These are phyloP conservation scores for Zychaea mexicana DNA, from an alignment of 371 early-diverging fungal genomes.

Conservation along the genomic window DNA sequence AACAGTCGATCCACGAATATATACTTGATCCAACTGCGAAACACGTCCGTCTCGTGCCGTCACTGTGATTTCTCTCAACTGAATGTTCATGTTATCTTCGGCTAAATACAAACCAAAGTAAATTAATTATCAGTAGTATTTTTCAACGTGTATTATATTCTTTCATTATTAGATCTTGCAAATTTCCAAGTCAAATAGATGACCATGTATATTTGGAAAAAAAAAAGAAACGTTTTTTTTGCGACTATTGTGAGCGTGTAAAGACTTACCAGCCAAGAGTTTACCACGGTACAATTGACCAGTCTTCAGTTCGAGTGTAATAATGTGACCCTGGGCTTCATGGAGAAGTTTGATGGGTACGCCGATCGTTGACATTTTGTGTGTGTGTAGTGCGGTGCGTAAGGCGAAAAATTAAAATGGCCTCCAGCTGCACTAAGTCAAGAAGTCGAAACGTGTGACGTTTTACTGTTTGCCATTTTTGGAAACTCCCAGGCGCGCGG, in stretches of 20 bases:
- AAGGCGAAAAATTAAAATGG: too few relatives aligned
- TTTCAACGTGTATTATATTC: too few relatives aligned
- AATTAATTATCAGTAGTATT: not conserved
- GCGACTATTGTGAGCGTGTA: too few relatives aligned
- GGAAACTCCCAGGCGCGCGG: too few relatives aligned
- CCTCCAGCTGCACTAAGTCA: too few relatives aligned
- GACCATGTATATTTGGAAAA: not conserved
- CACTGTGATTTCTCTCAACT: constrained; percentile 90
- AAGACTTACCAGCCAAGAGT: constrained; percentile 88
- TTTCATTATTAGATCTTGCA: not conserved
- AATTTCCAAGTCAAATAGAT: not conserved
- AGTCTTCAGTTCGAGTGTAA: constrained; percentile 94
- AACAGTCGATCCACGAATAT: constrained; percentile 95
- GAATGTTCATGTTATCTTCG: constrained; percentile 99
- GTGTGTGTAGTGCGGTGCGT: too few relatives aligned
- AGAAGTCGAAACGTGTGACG: too few relatives aligned
- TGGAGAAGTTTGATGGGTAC: constrained; percentile 96
- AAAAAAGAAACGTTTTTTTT: not conserved
- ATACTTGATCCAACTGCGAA: constrained; percentile 92
- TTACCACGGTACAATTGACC: constrained; percentile 94
- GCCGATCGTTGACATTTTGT: constrained; percentile 69
- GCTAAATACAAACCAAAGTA: constrained; percentile 46
- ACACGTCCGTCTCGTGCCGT: constrained; percentile 92
- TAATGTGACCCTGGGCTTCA: constrained; percentile 96
- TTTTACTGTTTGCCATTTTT: too few relatives aligned